Evolutionary conservation across 192 early-diverging fungal species (phyloP), one percentile per base, ranked within the genome.

Genomic region (Gamsiella multidivaricata): DNA sequence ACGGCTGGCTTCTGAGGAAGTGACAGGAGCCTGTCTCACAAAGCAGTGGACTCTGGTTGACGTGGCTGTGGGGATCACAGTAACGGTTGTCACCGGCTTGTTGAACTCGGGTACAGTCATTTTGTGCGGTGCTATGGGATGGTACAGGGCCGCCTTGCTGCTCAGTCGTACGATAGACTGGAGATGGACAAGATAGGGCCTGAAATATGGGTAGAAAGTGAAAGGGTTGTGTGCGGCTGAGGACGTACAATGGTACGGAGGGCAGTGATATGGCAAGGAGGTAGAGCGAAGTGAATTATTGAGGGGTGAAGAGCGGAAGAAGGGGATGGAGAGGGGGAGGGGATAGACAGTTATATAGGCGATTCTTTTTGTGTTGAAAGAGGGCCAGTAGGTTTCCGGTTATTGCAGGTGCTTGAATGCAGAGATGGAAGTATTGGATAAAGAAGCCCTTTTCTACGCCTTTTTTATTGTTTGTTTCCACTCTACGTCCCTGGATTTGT

Each of bases 81-180:
- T 22, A 17, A 54, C 52, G 0, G 73, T 49, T 3, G 54, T 69
- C 23, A 55, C 41, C 12, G 59, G 65, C 20, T 54, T 14, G 34
- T 46, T 63, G 53, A 57, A 54, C 60, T 78, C 65, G 20, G 65
- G 73, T 22, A 69, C 60, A 26, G 73, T 78, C 73, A 78, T 78
- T 17, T 22, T 28, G 17, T 50, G 4, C 8, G 22, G 20, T 37
- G 34, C 10, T n/a, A n/a, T n/a, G n/a, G n/a, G n/a, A n/a, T n/a
- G n/a, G n/a, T n/a, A n/a, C n/a, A n/a, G n/a, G n/a, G n/a, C n/a
- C n/a, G n/a, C n/a, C n/a, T n/a, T n/a, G n/a, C n/a, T n/a, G n/a
- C n/a, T n/a, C n/a, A n/a, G n/a, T n/a, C n/a, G 22, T n/a, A 36
- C 23, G 49, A 46, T 7, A 28, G 26, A 45, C 14, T 5, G 53